Evolutionary conservation across 2,329 filamentous ascomycete genomes (phyloP), one percentile per base, ranked within the genome.

Genomic region (Stromatinia cepivora): DNA sequence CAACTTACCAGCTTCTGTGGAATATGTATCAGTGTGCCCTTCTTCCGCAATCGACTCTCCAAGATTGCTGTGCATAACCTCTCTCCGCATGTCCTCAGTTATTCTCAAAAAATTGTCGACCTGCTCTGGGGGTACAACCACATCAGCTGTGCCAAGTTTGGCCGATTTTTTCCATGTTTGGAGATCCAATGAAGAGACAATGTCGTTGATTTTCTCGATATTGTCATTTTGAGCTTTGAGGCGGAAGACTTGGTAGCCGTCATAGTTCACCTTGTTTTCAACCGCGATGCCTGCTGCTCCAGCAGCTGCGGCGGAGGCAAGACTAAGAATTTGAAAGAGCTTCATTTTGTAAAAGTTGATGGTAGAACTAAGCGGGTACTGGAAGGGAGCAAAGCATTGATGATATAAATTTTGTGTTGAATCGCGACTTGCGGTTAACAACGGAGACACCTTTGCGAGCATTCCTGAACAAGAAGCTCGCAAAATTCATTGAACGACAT

Each of bases 21-120:
- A 62, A 31, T 45, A 63, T 31, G 39, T 42, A 8, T 53, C 45
- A 46, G 50, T n/a, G 8, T 50, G 69, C n/a, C 73, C 75, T 68
- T 84, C 82, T 48, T 75, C 77, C 15, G 76, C 75, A 69, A 84
- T 84, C 2, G 81, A 80, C 11, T 75, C 75, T 22, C 81, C 82
- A 8, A 84, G 77, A 73, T 84, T 77, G 45, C 79, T 78, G 69
- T 84, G 81, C 77, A 84, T 79, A 22, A 80, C 72, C 57, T 79
- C 75, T 5, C 72, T 74, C 36, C 77, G 75, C 46, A 82, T 73
- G 20, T 75, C 77, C 28, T 72, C 70, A 1, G 73, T 74, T 22
- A 80, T 72, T n/a, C 77, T 73, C 58, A 82, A 73, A 70, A 84
- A 83, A 9, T 76, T 77, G 1, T 75, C 72, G 28, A 82, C 68